Base-by-base conservation (phyloP, 176 grass and related monocot genomes). In the Neostapfia colusana region DNA sequence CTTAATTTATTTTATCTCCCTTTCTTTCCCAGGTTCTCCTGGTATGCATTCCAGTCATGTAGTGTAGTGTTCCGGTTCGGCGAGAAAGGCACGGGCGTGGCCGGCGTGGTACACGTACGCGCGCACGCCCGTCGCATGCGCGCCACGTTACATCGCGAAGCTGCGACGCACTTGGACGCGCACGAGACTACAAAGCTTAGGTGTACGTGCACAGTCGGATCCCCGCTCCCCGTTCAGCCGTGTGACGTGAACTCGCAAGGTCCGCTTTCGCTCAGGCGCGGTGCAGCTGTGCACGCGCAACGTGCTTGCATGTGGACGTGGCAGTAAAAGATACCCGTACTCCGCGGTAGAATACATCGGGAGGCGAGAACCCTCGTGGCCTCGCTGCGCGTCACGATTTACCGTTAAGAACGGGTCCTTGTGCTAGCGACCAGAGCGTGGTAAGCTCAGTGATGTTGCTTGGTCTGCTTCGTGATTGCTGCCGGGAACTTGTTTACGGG, bases 141-240 rank as follows among this genome's bases (percentile, higher is more conserved):
- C 6, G 71, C 84, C 77, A 81, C 78, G 78, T 81, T 79, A 69
- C 77, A 10, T 17, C 36, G 39, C 42, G 45, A 16, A 3, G 21
- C 44, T 46, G 63, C 71, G n/a, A 4, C 45, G 46, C 72, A 76
- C 78, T 23, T 70, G 63, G 26, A 25, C 49, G n/a, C 0, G 5
- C 31, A 3, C 48, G 20, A 51, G 0, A 1, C 5, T 56, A 5
- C 15, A 6, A 7, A 38, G 20, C 41, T 39, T 69, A 7, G 5
- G 9, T 10, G 59, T 27, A 39, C 56, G 50, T 53, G 53, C 16
- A 43, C 0, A 41, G 38, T n/a, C 28, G 24, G 21, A 73, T 36
- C 18, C 49, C 10, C 1, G 36, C 20, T 75, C 67, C 62, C 75
- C 68, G 43, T 49, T 2, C 68, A 70, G n/a, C 31, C 31, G 37